phyloP scores from a whole-genome alignment of 1,284 basidiomycete species.

The Sphagnurus paluster region DNA sequence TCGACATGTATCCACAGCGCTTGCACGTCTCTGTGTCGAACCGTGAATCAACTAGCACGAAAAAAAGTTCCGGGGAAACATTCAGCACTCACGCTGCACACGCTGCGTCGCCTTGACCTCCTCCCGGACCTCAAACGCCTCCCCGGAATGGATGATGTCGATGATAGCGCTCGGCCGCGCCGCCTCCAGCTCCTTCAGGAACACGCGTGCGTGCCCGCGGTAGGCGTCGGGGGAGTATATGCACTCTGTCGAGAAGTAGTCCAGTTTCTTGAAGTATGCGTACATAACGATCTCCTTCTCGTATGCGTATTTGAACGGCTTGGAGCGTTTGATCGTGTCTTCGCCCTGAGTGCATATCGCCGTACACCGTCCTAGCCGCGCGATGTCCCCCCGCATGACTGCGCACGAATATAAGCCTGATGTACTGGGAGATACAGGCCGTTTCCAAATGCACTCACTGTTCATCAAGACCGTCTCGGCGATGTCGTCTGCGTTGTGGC shows the following conservation, averaged over 20 bases:
- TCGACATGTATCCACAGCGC: slow-evolving; percentile 91
- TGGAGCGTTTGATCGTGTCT: slow-evolving; percentile 94
- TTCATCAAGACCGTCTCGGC: slow-evolving; percentile 99
- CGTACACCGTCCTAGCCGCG: slow-evolving; percentile 91
- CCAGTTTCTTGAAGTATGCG: slow-evolving; percentile 97
- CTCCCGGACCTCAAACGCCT: slow-evolving; percentile 81
- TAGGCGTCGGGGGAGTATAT: slow-evolving; percentile 99
- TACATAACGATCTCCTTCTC: slow-evolving; percentile 99
- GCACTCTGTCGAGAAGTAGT: slow-evolving; percentile 99
- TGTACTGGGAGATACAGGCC: too few species aligned
- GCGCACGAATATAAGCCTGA: too few species aligned
- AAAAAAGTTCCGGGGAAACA: background rate
- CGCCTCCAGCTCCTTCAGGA: slow-evolving; percentile 95
- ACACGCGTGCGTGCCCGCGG: slow-evolving; percentile 91
- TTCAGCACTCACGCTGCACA: slow-evolving; percentile 64
- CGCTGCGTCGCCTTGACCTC: slow-evolving; percentile 79
- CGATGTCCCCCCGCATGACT: slow-evolving; percentile 98
- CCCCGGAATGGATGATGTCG: slow-evolving; percentile 96
- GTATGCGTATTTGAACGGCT: slow-evolving; percentile 99
- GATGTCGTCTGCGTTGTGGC: slow-evolving; percentile 99
- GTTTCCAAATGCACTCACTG: slow-evolving; percentile 64
- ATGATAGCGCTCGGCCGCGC: slow-evolving; percentile 94
- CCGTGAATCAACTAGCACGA: background rate
- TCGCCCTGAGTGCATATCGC: slow-evolving; percentile 92
- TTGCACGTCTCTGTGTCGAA: slow-evolving; percentile 73